Evolutionary conservation across 2,329 filamentous ascomycete species (phyloP), one percentile per base, ranked within the genome.

Genomic region (Neurospora sp.): DNA sequence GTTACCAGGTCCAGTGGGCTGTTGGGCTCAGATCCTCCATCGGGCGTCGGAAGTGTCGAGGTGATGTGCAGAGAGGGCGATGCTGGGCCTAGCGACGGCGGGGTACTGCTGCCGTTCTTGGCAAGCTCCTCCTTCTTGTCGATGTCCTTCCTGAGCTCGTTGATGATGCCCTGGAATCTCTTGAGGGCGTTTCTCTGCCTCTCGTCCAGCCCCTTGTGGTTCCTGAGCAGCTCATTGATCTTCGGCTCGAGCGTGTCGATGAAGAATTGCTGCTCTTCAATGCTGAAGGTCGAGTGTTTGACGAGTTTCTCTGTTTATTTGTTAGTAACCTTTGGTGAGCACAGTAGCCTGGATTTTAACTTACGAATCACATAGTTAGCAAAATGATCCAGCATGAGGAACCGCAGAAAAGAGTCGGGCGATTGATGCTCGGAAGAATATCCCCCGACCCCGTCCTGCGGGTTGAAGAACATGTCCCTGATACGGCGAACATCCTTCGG

Each of bases 281-380:
- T n/a, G 4, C 0, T 1, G 15, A 62, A 62, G 1, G 28, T 62
- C 6, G 52, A n/a, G 28, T 33, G 52, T 36, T 62, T 62, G 52
- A 62, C 52, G 15, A 62, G 52, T 62, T 62, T 62, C 12, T 62
- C 52, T 62, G 28, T 62, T 57, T 0, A 15, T 0, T 17, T 33
- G 52, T 62, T 62, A 62, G 52, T 3, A 2, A 62, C 33, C 23
- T 8, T 62, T 15, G 28, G 8, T 17, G 2, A 62, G 23, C 19
- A 62, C 15, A 28, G 19, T 6, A 62, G 12, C 3, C 23, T 3
- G 1, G 6, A 2, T 62, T 17, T 36, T 1, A 33, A 88, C 93
- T 88, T 88, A 97, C 93, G 95, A 72, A 98, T 91, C 6, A 98
- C 95, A 78, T 98, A 99, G 79, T 99, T 99, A 71, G 92, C 96